A percentile compares a stretch with the other conserved stretches of the same genome.
phyloP scores from a whole-genome alignment of 805 yeast species.

The Candida odintsovae region DNA sequence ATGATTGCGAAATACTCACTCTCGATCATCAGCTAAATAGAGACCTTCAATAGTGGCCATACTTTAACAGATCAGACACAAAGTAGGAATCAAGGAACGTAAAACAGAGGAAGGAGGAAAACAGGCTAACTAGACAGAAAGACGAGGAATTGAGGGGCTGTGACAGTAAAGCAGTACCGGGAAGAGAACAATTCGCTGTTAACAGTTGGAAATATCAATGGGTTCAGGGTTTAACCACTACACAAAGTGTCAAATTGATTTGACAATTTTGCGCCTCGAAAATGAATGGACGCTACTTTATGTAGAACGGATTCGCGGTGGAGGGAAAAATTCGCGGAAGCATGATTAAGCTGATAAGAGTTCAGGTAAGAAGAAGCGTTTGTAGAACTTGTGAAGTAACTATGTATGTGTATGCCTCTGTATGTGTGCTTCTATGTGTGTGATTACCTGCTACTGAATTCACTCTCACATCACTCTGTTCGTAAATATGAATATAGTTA shows the following conservation, averaged over 20 bases:
- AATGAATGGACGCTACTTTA: neutral
- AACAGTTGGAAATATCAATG: too few relatives aligned
- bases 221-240: neutral
- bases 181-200: too few relatives aligned
- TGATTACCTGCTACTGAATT: too few relatives aligned
- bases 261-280: neutral
- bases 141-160: neutral
- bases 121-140: neutral
- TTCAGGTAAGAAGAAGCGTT: too few relatives aligned
- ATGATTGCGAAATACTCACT: conserved; percentile 23
- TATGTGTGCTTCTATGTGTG: too few relatives aligned
- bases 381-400: too few relatives aligned
- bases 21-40: conserved; percentile 34
- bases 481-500: too few relatives aligned
- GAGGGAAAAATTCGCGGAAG: neutral
- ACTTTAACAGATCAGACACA: neutral
- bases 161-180: neutral
- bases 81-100: neutral
- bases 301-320: neutral
- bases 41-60: conserved; percentile 34
- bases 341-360: too few relatives aligned
- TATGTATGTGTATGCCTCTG: too few relatives aligned
- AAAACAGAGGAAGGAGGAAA: neutral
- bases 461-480: too few relatives aligned
- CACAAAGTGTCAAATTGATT: neutral